Conservation (phyloP, 495 filamentous ascomycete species). For the Hypoxylon fuscum region DNA sequence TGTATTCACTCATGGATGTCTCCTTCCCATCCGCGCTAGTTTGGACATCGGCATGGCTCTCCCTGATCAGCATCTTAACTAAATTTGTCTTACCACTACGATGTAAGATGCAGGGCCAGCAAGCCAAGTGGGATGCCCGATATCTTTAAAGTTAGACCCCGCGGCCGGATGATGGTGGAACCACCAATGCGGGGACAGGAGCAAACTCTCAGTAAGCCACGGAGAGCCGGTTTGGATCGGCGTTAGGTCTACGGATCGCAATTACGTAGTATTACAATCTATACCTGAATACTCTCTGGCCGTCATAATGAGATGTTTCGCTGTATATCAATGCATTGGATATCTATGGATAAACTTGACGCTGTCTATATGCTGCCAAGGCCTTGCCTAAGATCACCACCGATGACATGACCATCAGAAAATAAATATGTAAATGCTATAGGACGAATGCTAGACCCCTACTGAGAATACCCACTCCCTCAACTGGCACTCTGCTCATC, state of each 20-base stretch:
- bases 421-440: too few species aligned
- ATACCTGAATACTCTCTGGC: too few species aligned
- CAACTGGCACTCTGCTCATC: slow-evolving; percentile 5
- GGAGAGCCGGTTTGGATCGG: slow-evolving; percentile 31
- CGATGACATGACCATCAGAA: too few species aligned
- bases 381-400: too few species aligned
- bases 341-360: too few species aligned
- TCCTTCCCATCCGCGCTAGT: slow-evolving; percentile 56
- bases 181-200: slow-evolving; percentile 26
- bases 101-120: slow-evolving; percentile 2
- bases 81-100: background rate
- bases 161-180: slow-evolving; percentile 26
- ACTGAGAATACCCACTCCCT: slow-evolving; percentile 1
- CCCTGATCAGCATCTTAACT: slow-evolving; percentile 56
- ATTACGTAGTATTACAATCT: too few species aligned
- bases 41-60: slow-evolving; percentile 54
- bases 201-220: slow-evolving; percentile 12
- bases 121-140: slow-evolving; percentile 15
- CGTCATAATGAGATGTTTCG: too few species aligned
- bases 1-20: slow-evolving; percentile 55
- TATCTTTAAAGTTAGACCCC: slow-evolving; percentile 29
- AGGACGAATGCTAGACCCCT: too few species aligned
- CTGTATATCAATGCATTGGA: too few species aligned
- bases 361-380: too few species aligned
- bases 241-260: background rate